phyloP scores from a whole-genome alignment of 768 basidiomycete species.

The Podaxis sp. region DNA sequence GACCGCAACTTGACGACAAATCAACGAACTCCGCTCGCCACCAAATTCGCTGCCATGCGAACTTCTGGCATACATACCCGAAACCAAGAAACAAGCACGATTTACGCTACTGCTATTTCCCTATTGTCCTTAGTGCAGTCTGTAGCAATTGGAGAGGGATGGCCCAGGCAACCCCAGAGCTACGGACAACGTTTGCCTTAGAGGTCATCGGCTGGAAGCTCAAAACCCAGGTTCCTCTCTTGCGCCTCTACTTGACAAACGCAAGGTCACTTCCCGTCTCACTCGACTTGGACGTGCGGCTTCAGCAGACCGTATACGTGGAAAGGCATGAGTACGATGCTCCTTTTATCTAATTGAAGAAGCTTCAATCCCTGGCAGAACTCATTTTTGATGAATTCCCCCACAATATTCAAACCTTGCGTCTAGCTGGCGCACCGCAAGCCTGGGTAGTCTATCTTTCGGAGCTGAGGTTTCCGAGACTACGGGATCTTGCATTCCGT shows the following conservation, averaged over 20 bases:
- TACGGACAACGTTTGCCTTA: neutral
- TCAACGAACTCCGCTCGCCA: neutral
- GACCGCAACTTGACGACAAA: neutral
- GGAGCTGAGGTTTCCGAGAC: neutral
- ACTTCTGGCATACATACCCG: neutral
- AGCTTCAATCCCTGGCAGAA: neutral
- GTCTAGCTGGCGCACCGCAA: neutral
- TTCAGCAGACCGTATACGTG: neutral
- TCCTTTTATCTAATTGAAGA: neutral
- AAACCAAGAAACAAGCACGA: neutral
- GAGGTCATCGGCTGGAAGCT: neutral
- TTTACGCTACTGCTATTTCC: neutral
- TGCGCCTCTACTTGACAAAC: neutral
- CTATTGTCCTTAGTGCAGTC: neutral
- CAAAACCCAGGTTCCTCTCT: conserved; percentile 4
- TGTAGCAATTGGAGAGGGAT: neutral
- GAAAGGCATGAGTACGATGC: neutral
- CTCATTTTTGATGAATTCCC: neutral
- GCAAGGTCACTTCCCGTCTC: neutral
- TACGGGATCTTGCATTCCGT: neutral
- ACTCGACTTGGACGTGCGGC: neutral
- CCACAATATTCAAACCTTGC: neutral
- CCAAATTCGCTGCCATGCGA: neutral
- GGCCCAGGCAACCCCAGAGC: neutral
- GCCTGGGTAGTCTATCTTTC: neutral